Conservation (phyloP, 2,329 filamentous ascomycete species). For the Biscogniauxia sp. region DNA sequence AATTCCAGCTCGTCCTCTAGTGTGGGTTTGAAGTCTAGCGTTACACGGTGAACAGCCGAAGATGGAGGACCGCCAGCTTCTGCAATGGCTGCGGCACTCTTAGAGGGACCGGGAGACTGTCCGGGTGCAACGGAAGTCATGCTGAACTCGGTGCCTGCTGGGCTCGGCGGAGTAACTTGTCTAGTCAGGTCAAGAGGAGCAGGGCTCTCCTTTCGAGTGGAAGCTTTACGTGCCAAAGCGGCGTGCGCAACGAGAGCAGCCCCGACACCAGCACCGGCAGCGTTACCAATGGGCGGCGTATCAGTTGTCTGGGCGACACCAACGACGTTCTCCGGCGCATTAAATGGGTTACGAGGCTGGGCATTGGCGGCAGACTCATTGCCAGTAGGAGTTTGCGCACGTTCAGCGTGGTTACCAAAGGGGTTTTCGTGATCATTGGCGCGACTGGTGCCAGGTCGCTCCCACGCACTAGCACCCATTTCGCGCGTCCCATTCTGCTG, state of each 20-base stretch:
- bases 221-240: conserved; percentile 51
- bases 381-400: conserved; percentile 40
- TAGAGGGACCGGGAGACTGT: conserved; percentile 43
- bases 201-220: conserved; percentile 52
- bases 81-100: conserved; percentile 58
- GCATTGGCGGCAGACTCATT: conserved; percentile 32
- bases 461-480: conserved; percentile 42
- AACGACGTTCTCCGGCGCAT: conserved; percentile 35
- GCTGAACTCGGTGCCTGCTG: conserved; percentile 63
- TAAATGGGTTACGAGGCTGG: conserved; percentile 35
- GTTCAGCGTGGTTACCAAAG: conserved; percentile 61
- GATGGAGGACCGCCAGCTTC: conserved; percentile 58
- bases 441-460: conserved; percentile 43
- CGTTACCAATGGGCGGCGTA: conserved; percentile 30
- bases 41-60: conserved; percentile 80
- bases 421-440: conserved; percentile 63
- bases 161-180: conserved; percentile 51
- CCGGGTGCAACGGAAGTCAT: conserved; percentile 52
- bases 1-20: conserved; percentile 90
- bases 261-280: conserved; percentile 38
- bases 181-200: conserved; percentile 55
- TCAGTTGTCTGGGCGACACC: conserved; percentile 37
- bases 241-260: conserved; percentile 38
- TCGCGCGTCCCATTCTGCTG: conserved; percentile 27
- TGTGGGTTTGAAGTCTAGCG: conserved; percentile 89